A percentile compares a stretch with the other conserved stretches of the same genome.
phyloP scores from a whole-genome alignment of 2,329 filamentous ascomycete species.

The Epichloe amarillans region DNA sequence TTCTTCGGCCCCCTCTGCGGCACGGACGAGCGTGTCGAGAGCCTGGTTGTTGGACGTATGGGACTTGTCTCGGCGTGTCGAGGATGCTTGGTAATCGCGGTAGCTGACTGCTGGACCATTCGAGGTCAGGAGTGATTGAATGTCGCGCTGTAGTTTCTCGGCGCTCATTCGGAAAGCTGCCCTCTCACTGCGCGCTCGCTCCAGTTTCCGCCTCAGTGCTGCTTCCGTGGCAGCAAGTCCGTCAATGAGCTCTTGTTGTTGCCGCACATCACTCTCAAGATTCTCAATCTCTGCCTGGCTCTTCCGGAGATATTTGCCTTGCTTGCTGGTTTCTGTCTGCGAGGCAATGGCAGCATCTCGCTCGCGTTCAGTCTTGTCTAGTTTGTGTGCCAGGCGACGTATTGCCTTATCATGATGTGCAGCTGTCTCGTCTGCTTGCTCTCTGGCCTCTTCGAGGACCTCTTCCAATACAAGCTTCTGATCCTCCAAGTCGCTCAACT shows the following conservation, averaged over 20 bases:
- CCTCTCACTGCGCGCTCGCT: conserved; percentile 54
- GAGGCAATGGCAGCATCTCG: conserved; percentile 22
- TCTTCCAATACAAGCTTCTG: conserved; percentile 45
- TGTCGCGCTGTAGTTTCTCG: conserved; percentile 40
- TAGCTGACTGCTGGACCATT: conserved; percentile 15
- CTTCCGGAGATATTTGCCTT: conserved; percentile 47
- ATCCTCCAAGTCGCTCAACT: conserved; percentile 44
- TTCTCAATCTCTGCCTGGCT: conserved; percentile 52
- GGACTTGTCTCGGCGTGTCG: conserved; percentile 21
- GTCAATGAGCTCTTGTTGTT: conserved; percentile 54
- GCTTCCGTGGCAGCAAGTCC: conserved; percentile 41
- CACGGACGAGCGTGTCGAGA: conserved; percentile 44
- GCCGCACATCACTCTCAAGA: conserved; percentile 58
- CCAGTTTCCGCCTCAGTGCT: conserved; percentile 52
- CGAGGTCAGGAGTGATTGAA: conserved; percentile 30
- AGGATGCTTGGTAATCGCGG: conserved; percentile 9
- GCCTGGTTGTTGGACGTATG: conserved; percentile 26
- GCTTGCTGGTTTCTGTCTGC: conserved; percentile 31
- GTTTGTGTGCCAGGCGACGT: conserved; percentile 32
- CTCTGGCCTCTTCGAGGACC: conserved; percentile 41
- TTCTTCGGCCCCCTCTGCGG: conserved; percentile 49
- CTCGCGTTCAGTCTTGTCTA: conserved; percentile 38
- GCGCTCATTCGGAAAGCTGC: conserved; percentile 39
- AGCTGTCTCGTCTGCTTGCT: conserved; percentile 34
- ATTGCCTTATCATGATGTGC: conserved; percentile 30